Percentiles rank a stretch among this genome's conserved stretches.
phyloP scores from a whole-genome alignment of 1,284 basidiomycete species.

The Ceratobasidium papillatum region DNA sequence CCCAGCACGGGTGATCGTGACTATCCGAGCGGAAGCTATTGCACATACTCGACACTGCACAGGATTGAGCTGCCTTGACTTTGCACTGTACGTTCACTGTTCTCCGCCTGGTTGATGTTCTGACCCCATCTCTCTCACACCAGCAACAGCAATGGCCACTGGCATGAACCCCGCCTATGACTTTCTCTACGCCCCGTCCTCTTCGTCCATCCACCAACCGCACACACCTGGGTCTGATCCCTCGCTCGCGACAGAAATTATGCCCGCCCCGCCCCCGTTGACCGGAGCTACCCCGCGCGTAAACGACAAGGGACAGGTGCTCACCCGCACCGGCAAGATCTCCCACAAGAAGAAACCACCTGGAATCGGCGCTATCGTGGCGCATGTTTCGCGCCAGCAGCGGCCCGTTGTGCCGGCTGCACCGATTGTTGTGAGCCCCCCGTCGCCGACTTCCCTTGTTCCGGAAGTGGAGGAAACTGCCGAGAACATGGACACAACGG shows the following conservation, averaged over 20 bases:
- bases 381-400: background rate
- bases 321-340: conserved; percentile 20
- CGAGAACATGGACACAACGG: background rate
- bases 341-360: conserved; percentile 18
- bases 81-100: conserved; percentile 23
- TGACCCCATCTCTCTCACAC: conserved; percentile 23
- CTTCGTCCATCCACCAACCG: conserved; percentile 37
- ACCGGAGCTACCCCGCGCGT: conserved; percentile 30
- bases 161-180: conserved; percentile 37
- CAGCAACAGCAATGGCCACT: conserved; percentile 28
- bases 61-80: conserved; percentile 2
- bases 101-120: conserved; percentile 8
- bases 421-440: background rate
- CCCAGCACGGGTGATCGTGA: background rate
- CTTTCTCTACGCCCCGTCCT: conserved; percentile 31
- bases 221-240: conserved; percentile 42
- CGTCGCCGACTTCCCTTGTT: background rate
- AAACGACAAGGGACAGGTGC: conserved; percentile 40
- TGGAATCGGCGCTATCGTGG: conserved; percentile 13
- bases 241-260: conserved; percentile 45
- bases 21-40: background rate
- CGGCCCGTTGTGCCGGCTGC: background rate
- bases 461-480: background rate
- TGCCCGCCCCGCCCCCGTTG: conserved; percentile 46
- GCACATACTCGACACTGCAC: background rate